phyloP scores from a whole-genome alignment of 2,329 filamentous ascomycete species.

The Cladobotryum protrusum region DNA sequence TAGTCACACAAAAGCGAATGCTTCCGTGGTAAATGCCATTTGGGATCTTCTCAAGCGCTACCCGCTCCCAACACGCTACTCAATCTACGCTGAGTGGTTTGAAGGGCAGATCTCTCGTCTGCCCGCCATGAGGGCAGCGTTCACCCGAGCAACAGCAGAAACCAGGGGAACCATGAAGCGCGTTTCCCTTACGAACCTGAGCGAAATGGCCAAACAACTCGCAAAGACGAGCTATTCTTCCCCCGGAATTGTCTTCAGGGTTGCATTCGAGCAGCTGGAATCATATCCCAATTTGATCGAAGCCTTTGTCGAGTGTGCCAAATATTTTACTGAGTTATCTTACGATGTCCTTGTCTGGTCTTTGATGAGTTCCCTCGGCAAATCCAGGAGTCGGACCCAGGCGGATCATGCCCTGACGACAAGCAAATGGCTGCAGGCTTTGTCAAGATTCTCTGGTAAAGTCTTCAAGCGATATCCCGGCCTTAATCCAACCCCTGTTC shows the following conservation, averaged over 20 bases:
- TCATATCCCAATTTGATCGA: slow-evolving; percentile 93
- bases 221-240: slow-evolving; percentile 90
- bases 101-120: slow-evolving; percentile 69
- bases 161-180: slow-evolving; percentile 84
- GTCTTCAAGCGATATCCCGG: slow-evolving; percentile 81
- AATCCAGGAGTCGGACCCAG: slow-evolving; percentile 57
- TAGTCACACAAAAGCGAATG: slow-evolving; percentile 79
- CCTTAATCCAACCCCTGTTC: slow-evolving; percentile 75
- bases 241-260: slow-evolving; percentile 84
- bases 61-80: slow-evolving; percentile 70
- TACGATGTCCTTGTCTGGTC: slow-evolving; percentile 95
- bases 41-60: slow-evolving; percentile 78
- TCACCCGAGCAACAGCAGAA: slow-evolving; percentile 68
- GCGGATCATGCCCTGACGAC: slow-evolving; percentile 63
- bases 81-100: slow-evolving; percentile 92
- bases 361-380: slow-evolving; percentile 67
- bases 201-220: slow-evolving; percentile 77
- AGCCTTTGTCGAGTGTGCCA: slow-evolving; percentile 87
- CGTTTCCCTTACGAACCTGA: slow-evolving; percentile 79
- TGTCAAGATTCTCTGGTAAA: slow-evolving; percentile 85
- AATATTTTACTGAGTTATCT: slow-evolving; percentile 86
- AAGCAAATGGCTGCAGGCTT: slow-evolving; percentile 83
- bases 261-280: slow-evolving; percentile 85
- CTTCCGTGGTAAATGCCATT: slow-evolving; percentile 76
- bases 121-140: slow-evolving; percentile 72